phyloP scores from a whole-genome alignment of 1,139 yeast genomes.

The Magnusiomyces fungicola region DNA sequence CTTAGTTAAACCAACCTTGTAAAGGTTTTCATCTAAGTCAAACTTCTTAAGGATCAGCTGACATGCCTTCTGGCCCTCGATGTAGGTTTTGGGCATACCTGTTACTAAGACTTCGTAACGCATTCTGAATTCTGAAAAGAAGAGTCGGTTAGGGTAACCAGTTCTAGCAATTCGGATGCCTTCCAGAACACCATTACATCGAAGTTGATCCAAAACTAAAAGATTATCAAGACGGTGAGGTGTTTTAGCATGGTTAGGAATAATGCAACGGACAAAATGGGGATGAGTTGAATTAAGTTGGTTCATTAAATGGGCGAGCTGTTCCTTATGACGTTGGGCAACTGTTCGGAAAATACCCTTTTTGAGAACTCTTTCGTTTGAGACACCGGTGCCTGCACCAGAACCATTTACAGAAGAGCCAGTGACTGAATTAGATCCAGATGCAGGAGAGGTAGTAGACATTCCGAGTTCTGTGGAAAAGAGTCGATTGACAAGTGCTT shows the following conservation, averaged over 20 bases:
- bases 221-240: slow-evolving; percentile 67
- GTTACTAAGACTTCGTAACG: slow-evolving; percentile 63
- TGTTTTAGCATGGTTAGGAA: slow-evolving; percentile 75
- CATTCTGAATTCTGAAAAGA: slow-evolving; percentile 69
- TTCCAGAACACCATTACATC: slow-evolving; percentile 97
- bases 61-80: slow-evolving; percentile 53
- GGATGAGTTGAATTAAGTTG: slow-evolving; percentile 82
- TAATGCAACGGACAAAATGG: slow-evolving; percentile 91
- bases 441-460: slow-evolving; percentile 13
- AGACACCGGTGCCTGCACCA: slow-evolving; percentile 6
- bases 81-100: slow-evolving; percentile 33
- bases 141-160: slow-evolving; percentile 90
- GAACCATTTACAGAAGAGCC: slow-evolving; percentile 6
- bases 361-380: slow-evolving; percentile 22
- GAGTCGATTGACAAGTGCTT: slow-evolving; percentile 43
- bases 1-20: slow-evolving; percentile 77
- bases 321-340: slow-evolving; percentile 70
- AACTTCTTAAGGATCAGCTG: slow-evolving; percentile 58
- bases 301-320: slow-evolving; percentile 60
- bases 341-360: slow-evolving; percentile 65
- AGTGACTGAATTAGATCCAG: slow-evolving; percentile 19
- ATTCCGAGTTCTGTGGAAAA: slow-evolving; percentile 31
- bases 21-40: slow-evolving; percentile 54
- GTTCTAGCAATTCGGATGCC: slow-evolving; percentile 96
- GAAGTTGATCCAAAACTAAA: slow-evolving; percentile 76